These are phyloP conservation scores for Melianthus villosus DNA, from an alignment of 441 rosid species.

Conservation along the genomic window DNA sequence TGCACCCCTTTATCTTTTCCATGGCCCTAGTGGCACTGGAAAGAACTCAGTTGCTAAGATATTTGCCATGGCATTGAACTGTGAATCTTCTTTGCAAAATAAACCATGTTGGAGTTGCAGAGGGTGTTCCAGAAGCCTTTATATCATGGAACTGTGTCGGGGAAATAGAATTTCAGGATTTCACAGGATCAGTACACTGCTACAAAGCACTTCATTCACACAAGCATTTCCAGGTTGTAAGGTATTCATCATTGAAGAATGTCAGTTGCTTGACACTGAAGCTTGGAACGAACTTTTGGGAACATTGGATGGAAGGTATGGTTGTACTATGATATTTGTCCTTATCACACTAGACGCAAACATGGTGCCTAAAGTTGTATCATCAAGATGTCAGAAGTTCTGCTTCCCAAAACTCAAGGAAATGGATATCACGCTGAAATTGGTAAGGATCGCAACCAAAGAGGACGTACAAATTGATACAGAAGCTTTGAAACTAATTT, in stretches of 20 bases:
- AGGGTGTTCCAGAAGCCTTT: constrained; percentile 16
- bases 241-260: constrained; percentile 18
- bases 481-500: constrained; percentile 15
- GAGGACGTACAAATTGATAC: constrained; percentile 13
- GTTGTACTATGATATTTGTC: constrained; percentile 9
- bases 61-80: constrained; percentile 14
- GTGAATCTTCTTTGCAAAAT: constrained; percentile 4
- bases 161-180: constrained; percentile 13
- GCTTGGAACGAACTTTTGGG: constrained; percentile 19
- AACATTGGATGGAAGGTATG: constrained; percentile 8
- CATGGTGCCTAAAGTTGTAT: constrained; percentile 8
- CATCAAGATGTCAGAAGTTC: constrained; percentile 16
- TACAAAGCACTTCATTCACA: constrained; percentile 15
- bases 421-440: constrained; percentile 11
- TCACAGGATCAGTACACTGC: constrained; percentile 14
- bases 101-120: constrained; percentile 18
- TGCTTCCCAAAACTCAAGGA: constrained; percentile 17
- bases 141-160: constrained; percentile 12
- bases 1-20: constrained; percentile 13
- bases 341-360: constrained; percentile 8
- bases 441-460: constrained; percentile 4
- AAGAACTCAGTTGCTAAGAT: constrained; percentile 14
- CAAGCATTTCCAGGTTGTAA: constrained; percentile 13
- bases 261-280: constrained; percentile 12
- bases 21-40: constrained; percentile 18